Percentiles rank a stretch among this genome's conserved stretches.
phyloP scores from a whole-genome alignment of 2,329 filamentous ascomycete species.

The Pseudofabraea citricarpa region DNA sequence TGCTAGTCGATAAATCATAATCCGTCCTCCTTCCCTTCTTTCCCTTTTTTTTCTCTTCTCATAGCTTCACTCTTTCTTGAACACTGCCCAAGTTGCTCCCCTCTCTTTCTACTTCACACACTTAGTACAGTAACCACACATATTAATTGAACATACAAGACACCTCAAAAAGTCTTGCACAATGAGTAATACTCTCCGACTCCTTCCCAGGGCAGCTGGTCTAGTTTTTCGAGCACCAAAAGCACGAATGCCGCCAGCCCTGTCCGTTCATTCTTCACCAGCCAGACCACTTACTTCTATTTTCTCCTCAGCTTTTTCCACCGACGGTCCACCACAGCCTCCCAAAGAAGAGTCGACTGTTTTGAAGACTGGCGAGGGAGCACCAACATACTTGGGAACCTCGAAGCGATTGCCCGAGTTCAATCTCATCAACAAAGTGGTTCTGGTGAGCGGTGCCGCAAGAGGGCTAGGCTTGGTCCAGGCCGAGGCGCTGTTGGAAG shows the following conservation, averaged over 20 bases:
- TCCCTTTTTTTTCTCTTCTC: too few species aligned
- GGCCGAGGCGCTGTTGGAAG: slow-evolving; percentile 69
- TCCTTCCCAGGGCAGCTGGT: neutral
- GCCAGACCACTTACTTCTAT: neutral
- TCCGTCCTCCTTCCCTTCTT: too few species aligned
- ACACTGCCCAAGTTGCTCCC: too few species aligned
- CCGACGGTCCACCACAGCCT: slow-evolving; percentile 7
- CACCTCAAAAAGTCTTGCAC: too few species aligned
- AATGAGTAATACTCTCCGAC: neutral
- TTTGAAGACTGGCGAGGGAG: slow-evolving; percentile 1
- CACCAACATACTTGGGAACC: slow-evolving; percentile 17
- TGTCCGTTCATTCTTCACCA: neutral
- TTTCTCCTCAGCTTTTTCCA: neutral
- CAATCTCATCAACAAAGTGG: slow-evolving; percentile 60
- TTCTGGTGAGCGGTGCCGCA: slow-evolving; percentile 67
- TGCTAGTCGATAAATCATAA: too few species aligned
- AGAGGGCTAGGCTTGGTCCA: slow-evolving; percentile 70
- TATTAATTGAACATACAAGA: too few species aligned
- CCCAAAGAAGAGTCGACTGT: slow-evolving; percentile 12
- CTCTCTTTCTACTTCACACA: too few species aligned
- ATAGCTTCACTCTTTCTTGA: too few species aligned
- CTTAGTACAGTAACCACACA: too few species aligned
- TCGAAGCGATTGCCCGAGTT: slow-evolving; percentile 48
- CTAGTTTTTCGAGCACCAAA: neutral
- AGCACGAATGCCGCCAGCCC: neutral